A percentile compares a stretch with the other conserved stretches of the same genome.
Conservation (phyloP, 371 early-diverging fungal genomes). For the Rhizomucor pusillus region DNA sequence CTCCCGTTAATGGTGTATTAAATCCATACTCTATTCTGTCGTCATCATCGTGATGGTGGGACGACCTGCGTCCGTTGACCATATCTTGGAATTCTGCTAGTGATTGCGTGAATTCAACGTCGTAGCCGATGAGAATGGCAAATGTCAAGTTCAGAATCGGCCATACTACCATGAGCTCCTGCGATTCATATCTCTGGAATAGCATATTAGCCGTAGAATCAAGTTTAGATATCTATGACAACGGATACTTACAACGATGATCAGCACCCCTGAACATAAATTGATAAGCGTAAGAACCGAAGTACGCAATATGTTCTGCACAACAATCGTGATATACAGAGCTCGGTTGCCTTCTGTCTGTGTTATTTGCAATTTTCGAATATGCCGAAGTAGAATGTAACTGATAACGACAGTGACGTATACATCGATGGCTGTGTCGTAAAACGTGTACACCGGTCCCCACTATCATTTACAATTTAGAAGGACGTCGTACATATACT, state of each 20-base stretch:
- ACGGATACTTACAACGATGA: conserved; percentile 24
- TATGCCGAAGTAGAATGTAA: conserved; percentile 27
- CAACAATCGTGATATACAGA: conserved; percentile 32
- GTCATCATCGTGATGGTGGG: background rate
- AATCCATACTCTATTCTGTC: too few relatives aligned
- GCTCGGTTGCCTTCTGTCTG: conserved; percentile 20
- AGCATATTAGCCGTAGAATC: conserved; percentile 1
- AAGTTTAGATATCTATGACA: background rate
- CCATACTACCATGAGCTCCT: conserved; percentile 34
- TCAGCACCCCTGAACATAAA: conserved; percentile 30
- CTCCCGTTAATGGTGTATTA: too few relatives aligned
- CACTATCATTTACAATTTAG: conserved; percentile 15
- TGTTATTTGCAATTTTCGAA: conserved; percentile 19
- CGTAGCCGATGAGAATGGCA: conserved; percentile 39
- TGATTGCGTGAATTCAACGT: conserved; percentile 33
- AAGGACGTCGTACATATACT: too few relatives aligned
- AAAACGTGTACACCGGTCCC: conserved; percentile 44
- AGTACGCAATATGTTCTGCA: conserved; percentile 33
- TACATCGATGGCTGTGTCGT: conserved; percentile 36
- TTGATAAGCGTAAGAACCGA: conserved; percentile 31
- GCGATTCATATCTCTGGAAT: background rate
- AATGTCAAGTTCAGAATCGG: conserved; percentile 34
- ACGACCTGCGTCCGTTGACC: background rate
- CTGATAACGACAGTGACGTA: conserved; percentile 38
- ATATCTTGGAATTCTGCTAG: conserved; percentile 19